Evolutionary conservation across 2,329 filamentous ascomycete species (phyloP), one percentile per base, ranked within the genome.

Genomic region (Alternaria triticimaculans): DNA sequence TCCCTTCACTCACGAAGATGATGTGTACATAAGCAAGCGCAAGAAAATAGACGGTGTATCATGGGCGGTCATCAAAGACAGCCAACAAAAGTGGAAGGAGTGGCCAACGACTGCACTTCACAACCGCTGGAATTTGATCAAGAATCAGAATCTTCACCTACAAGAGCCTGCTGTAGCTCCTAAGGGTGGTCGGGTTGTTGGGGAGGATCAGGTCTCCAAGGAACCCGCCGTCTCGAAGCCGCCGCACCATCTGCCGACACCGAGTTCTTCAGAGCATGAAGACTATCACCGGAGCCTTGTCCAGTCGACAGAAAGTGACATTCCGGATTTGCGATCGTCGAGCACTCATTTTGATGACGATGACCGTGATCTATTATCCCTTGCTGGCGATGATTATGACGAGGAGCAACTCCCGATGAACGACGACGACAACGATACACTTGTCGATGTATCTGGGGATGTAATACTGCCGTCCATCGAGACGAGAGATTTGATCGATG

Each of bases 11-110:
- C 62, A 70, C 37, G 75, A 77, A 45, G 78, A 81, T 20, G 73
- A 80, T 37, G 62, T 75, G 26, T 74, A 80, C 23, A 74, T 82
- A n/a, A 70, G 78, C n/a, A 68, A 76, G 58, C 69, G 72, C 15
- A 78, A 64, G 44, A 57, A 68, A 43, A 58, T 74, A 3, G 62
- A 76, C 9, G 70, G 76, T 26, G 57, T 70, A 2, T 60, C 76
- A 1, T 81, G 74, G 70, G 37, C 55, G 12, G 70, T 65, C 11
- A 74, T 76, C 23, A 67, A 64, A 15, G 66, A 54, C 2, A 68
- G 72, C 41, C 66, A 62, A 48, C 23, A 58, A 6, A 68, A 73
- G 25, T 75, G 72, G 73, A 64, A 55, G 15, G 14, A 61, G 4
- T 76, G 70, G 72, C 68, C 69, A 12, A 4, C 59, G 6, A 41